Base-by-base conservation (phyloP, 2,329 filamentous ascomycete species). In the Alternaria triticimaculans region DNA sequence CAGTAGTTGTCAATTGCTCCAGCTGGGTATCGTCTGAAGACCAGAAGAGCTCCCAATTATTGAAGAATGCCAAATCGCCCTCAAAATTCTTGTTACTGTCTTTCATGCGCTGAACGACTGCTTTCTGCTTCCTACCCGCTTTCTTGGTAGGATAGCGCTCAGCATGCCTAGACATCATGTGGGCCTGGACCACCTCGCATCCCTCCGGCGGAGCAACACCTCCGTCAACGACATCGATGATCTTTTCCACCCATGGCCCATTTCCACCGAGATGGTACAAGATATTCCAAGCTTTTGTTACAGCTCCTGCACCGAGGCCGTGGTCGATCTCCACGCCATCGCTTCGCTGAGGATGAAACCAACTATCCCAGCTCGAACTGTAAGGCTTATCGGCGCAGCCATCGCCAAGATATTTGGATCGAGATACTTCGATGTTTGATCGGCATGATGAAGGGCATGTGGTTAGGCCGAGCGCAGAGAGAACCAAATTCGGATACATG, bases 131-230 rank as follows among this genome's bases (percentile, higher is more conserved):
- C 84, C 69, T 75, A 26, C 85, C 86, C 44, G 84, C 83, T 63
- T 77, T 81, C 37, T 73, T 74, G 0, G 86, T 88, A 1, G 87
- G 87, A 75, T 87, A 88, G 70, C 87, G 79, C 71, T 88, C 87
- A 21, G 80, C 85, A 78, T 89, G 87, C 44, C 87, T 82, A 20
- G 87, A 85, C 79, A 88, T 84, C 86, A 88, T 85, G 74, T 88
- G 86, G n/a, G 88, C 82, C 71, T 88, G 86, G 60, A 87, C 84
- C 7, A 88, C 80, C 15, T 75, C 71, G 68, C 87, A 88, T 3
- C 81, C 82, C 6, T 80, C 72, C 0, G 86, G 86, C 5, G 82
- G 72, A 2, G 76, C 78, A 50, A 85, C 78, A 5, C 81, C 82
- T 8, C 76, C 77, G 12, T 78, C 77, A 14, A 82, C 73, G 3